Evolutionary conservation across 2,329 filamentous ascomycete genomes (phyloP), one percentile per base, ranked within the genome.

Genomic region (Trichoderma sp.): DNA sequence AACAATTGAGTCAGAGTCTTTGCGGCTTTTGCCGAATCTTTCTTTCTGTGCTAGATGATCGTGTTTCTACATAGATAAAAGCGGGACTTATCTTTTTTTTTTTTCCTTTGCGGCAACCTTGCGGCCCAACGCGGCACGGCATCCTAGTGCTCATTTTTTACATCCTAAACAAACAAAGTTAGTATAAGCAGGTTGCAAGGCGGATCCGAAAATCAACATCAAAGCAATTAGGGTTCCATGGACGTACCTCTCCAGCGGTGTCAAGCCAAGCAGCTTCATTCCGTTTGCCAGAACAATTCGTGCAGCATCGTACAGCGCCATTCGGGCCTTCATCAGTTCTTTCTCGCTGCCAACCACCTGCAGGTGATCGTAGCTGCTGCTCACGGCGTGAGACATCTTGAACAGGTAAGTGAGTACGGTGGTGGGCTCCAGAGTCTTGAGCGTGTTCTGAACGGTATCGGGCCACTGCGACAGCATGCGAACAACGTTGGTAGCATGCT

Each of bases 401-500:
- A 95, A 96, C 58, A 96, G 85, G 80, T 95, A 83, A n/a, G 82
- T 83, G 74, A 84, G 79, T 71, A 82, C 80, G 8, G 82, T 84
- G 12, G 86, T 87, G 24, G 93, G 93, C 82, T 97, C 94, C 26
- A 94, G 87, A 0, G 93, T 97, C 85, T 93, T 93, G 76, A 96
- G 85, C 0, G 94, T 95, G 82, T 95, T 95, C 78, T 91, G 86
- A 72, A 97, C 90, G 6, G 94, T 92, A 77, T 97, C 94, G 3
- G 94, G 94, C 88, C 93, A 97, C 79, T 94, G 92, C 9, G 91
- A 87, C n/a, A 97, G 86, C 60, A 92, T 86, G 36, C 94, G 89
- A 74, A 94, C 86, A 51, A 95, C 86, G 76, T 94, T 90, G 62
- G 90, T 81, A 26, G 92, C 93, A 78, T 94, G 92, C 51, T 88